Percentiles rank a stretch among this genome's conserved stretches.
These are phyloP conservation scores for Penicillium paradoxum DNA, from an alignment of 495 filamentous ascomycete genomes.

Conservation along the genomic window DNA sequence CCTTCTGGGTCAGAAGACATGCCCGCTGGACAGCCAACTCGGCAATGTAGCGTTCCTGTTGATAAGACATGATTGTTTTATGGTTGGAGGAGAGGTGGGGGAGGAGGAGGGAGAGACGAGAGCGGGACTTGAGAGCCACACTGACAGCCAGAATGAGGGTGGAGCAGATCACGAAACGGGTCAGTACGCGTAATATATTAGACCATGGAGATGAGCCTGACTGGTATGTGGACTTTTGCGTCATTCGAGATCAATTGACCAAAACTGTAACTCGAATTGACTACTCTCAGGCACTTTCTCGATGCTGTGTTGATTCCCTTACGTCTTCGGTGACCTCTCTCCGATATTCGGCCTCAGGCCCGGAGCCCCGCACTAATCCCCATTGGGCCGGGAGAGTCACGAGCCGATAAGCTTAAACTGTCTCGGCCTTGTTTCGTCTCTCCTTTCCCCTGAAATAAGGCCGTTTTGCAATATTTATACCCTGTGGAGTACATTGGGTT, in stretches of 20 bases:
- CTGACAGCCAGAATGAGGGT: slow-evolving; percentile 48
- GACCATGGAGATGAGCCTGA: not conserved
- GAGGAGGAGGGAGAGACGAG: slow-evolving; percentile 38
- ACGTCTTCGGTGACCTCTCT: not conserved
- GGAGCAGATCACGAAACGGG: slow-evolving; percentile 37
- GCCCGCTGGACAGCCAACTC: slow-evolving; percentile 91
- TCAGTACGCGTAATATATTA: slow-evolving; percentile 30
- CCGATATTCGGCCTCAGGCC: not conserved
- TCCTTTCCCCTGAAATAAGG: not conserved
- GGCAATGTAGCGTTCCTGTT: slow-evolving; percentile 77
- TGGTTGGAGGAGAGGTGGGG: slow-evolving; percentile 29
- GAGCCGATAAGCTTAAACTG: slow-evolving; percentile 10
- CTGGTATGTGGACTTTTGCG: slow-evolving; percentile 2
- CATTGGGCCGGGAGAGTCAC: slow-evolving; percentile 22
- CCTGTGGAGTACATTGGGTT: not conserved
- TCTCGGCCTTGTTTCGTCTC: not conserved
- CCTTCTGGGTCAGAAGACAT: slow-evolving; percentile 78
- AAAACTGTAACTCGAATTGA: slow-evolving; percentile 3
- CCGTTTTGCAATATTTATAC: not conserved
- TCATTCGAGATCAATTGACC: slow-evolving; percentile 6
- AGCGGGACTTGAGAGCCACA: slow-evolving; percentile 41
- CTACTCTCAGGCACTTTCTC: not conserved
- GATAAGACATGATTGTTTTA: slow-evolving; percentile 53
- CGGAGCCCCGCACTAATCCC: slow-evolving; percentile 31
- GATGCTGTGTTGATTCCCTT: not conserved